phyloP scores from a whole-genome alignment of 441 rosid genomes.

The Erodium chrysanthum region DNA sequence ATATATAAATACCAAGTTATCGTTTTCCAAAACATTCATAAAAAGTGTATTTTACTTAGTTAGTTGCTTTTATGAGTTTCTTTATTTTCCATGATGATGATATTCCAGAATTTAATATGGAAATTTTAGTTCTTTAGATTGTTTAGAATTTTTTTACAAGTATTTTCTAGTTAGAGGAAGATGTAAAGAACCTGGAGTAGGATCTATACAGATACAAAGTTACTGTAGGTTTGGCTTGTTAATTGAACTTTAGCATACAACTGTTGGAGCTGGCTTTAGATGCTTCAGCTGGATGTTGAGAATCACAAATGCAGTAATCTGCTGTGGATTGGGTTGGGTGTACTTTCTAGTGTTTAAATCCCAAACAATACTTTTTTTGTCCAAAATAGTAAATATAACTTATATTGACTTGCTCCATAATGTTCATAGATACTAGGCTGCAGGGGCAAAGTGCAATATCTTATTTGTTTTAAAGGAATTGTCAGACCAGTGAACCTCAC shows the following conservation, averaged over 20 bases:
- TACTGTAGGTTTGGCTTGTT: not conserved
- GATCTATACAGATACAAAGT: not conserved
- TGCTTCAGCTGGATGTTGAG: not conserved
- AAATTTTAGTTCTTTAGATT: not conserved
- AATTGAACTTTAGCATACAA: not conserved
- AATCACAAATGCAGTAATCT: not conserved
- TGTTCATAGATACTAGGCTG: too few species aligned
- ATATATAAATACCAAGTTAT: not conserved
- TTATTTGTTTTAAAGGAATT: too few species aligned
- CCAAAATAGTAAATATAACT: constrained; percentile 12
- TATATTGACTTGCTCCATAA: too few species aligned
- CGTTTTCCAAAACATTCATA: not conserved
- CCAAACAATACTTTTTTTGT: not conserved
- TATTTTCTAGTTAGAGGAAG: constrained; percentile 1
- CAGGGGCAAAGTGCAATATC: too few species aligned
- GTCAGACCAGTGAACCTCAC: too few species aligned
- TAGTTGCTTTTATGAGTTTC: not conserved
- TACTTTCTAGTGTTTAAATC: not conserved
- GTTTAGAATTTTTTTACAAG: not conserved
- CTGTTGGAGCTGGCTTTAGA: not conserved
- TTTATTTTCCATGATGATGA: not conserved
- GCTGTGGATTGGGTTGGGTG: not conserved
- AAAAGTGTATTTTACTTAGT: not conserved
- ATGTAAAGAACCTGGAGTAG: not conserved
- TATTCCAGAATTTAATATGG: not conserved